phyloP scores from a whole-genome alignment of 257 asterid genomes.

The Eucommia ulmoides region DNA sequence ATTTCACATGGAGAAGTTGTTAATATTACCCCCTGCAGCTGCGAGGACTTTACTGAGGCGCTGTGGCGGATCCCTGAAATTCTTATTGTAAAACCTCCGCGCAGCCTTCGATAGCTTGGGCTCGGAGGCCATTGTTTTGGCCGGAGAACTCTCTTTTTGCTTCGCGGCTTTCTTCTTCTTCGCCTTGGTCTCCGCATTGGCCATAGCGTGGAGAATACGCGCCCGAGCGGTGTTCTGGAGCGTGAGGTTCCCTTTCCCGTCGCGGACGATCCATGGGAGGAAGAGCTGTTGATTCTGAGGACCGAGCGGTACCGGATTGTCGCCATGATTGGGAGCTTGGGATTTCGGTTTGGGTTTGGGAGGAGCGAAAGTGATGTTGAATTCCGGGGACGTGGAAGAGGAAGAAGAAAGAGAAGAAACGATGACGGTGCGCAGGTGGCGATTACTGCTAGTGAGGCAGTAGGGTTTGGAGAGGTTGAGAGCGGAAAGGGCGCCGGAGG shows the following conservation, averaged over 20 bases:
- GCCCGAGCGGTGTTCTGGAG: constrained; percentile 45
- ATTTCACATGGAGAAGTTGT: neutral
- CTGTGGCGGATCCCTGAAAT: constrained; percentile 74
- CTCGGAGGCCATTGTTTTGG: constrained; percentile 25
- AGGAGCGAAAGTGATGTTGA: constrained; percentile 64
- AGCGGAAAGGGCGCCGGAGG: constrained; percentile 44
- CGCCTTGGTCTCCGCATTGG: constrained; percentile 36
- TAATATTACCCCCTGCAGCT: constrained; percentile 73
- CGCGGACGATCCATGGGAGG: constrained; percentile 66
- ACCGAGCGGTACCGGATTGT: constrained; percentile 17
- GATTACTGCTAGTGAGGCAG: constrained; percentile 10
- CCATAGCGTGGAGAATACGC: constrained; percentile 38
- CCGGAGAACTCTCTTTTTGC: constrained; percentile 6
- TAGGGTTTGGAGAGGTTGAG: constrained; percentile 28
- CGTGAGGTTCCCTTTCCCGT: constrained; percentile 49
- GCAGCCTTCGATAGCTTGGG: constrained; percentile 94
- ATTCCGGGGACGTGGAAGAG: constrained; percentile 32
- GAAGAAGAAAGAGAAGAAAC: constrained; percentile 26
- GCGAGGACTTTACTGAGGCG: constrained; percentile 86
- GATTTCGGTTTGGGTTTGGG: constrained; percentile 35
- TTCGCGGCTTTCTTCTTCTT: constrained; percentile 45
- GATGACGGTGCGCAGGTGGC: constrained; percentile 35
- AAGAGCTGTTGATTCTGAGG: constrained; percentile 17
- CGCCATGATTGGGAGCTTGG: constrained; percentile 17
- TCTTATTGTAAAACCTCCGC: constrained; percentile 85